A percentile compares a stretch with the other conserved stretches of the same genome.
Evolutionary conservation across 345 rosid genomes (phyloP).

Genomic region (Pistacia atlantica): DNA sequence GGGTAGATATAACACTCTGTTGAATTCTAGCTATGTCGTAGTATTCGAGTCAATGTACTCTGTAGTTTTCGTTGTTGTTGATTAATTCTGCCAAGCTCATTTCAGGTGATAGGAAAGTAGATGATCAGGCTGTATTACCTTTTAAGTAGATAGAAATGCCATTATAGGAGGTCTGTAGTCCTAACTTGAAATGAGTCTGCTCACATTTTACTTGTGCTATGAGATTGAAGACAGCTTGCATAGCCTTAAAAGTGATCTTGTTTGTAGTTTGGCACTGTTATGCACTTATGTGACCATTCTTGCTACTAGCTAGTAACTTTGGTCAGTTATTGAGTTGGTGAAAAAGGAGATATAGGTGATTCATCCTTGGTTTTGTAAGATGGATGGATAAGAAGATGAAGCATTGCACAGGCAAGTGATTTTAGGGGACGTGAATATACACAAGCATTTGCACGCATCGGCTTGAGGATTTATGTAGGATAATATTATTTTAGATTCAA

Average conservation of each 20-base stretch:
- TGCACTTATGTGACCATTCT: neutral
- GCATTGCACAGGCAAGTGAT: neutral
- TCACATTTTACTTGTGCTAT: slow-evolving; percentile 21
- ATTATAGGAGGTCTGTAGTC: slow-evolving; percentile 13
- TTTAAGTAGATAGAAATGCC: slow-evolving; percentile 8
- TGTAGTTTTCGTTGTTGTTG: neutral
- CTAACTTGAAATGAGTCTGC: slow-evolving; percentile 1
- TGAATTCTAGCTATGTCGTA: neutral
- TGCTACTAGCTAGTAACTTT: slow-evolving; percentile 5
- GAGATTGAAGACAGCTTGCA: slow-evolving; percentile 35
- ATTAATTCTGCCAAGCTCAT: neutral
- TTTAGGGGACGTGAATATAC: slow-evolving; percentile 8
- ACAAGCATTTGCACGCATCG: neutral
- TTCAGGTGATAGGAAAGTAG: neutral
- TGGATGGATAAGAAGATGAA: neutral
- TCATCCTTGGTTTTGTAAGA: slow-evolving; percentile 4
- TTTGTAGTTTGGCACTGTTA: neutral
- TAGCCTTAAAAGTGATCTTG: slow-evolving; percentile 23
- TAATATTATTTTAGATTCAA: neutral
- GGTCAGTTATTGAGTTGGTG: slow-evolving; percentile 9
- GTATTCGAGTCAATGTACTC: neutral
- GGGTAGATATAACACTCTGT: neutral
- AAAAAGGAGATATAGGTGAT: neutral
- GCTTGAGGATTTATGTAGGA: neutral
- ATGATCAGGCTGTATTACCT: neutral